phyloP scores from a whole-genome alignment of 2,329 filamentous ascomycete genomes.

The Venturia asperata region DNA sequence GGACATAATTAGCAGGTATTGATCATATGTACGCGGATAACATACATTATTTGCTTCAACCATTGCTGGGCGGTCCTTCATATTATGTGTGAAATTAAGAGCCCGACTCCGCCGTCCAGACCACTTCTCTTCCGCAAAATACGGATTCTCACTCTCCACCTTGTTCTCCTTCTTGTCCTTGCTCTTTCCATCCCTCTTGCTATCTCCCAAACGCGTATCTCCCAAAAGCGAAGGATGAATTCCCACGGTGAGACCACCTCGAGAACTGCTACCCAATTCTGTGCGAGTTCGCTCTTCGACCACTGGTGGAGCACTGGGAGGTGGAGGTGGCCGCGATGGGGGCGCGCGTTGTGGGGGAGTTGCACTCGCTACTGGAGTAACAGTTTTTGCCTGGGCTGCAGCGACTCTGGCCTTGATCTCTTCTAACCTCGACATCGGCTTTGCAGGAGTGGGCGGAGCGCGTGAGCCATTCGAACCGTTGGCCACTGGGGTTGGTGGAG shows the following conservation, averaged over 20 bases:
- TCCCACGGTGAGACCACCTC: conserved; percentile 66
- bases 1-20: background rate
- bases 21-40: background rate
- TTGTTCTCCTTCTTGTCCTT: conserved; percentile 21
- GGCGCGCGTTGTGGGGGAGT: conserved; percentile 30
- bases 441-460: background rate
- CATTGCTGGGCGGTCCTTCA: conserved; percentile 19
- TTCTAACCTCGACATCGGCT: conserved; percentile 5
- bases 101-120: background rate
- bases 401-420: conserved; percentile 30
- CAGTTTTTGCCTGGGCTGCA: conserved; percentile 24
- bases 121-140: conserved; percentile 44
- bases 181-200: conserved; percentile 37
- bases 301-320: conserved; percentile 36
- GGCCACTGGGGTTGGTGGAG: conserved; percentile 13
- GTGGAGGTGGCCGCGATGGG: conserved; percentile 39
- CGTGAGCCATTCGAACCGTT: conserved; percentile 16
- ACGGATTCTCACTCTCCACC: conserved; percentile 67
- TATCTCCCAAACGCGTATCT: conserved; percentile 33
- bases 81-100: conserved; percentile 19
- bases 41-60: conserved; percentile 56
- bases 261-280: conserved; percentile 37
- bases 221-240: conserved; percentile 66
- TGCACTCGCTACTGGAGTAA: conserved; percentile 15
- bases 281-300: conserved; percentile 42